Base-by-base conservation (phyloP, 2,329 filamentous ascomycete genomes). In the Hymenoscyphus fructigenus region DNA sequence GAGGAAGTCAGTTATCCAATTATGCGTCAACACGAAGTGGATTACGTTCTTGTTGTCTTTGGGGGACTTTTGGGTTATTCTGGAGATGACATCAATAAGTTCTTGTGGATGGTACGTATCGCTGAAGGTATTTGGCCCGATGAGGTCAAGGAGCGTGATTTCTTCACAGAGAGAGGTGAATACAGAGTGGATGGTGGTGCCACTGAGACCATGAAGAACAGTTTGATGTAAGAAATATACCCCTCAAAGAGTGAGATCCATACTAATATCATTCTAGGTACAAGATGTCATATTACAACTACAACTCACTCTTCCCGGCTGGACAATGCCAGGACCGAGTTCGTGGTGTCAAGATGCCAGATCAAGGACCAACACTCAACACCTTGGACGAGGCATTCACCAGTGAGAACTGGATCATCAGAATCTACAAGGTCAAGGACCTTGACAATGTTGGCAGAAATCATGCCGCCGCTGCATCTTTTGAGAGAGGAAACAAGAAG, bases 231-330 rank as follows among this genome's bases (percentile, higher is more conserved):
- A 85, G 91, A 82, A 61, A 32, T 32, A 44, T 56, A 32, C 36
- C 17, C 23, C 50, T 38, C 26, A 28, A 44, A 3, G 53, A 32
- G 23, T 1, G 47, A n/a, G 32, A 47, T 23, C 17, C 7, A 38
- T 65, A 67, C 74, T 77, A 65, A 75, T 65, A 63, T 63, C 23
- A 36, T 36, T 57, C 61, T 62, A 97, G 93, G 92, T 99, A 99
- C 87, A 99, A 99, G 86, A 97, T 99, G 93, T 97, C 93, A 26
- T 99, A 99, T 85, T 91, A 99, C 87, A 98, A 98, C 85, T 99
- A 91, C 84, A 87, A 94, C 79, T 82, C 85, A 57, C 87, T 99
- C 68, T 99, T 98, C 86, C 94, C 93, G 56, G 85, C 90, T 1
- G 95, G 95, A 68, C 93, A 98, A 80, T 93, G 92, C 41, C 83